These are phyloP conservation scores for Penicillium diatomitis DNA, from an alignment of 495 filamentous ascomycete genomes.

Conservation along the genomic window DNA sequence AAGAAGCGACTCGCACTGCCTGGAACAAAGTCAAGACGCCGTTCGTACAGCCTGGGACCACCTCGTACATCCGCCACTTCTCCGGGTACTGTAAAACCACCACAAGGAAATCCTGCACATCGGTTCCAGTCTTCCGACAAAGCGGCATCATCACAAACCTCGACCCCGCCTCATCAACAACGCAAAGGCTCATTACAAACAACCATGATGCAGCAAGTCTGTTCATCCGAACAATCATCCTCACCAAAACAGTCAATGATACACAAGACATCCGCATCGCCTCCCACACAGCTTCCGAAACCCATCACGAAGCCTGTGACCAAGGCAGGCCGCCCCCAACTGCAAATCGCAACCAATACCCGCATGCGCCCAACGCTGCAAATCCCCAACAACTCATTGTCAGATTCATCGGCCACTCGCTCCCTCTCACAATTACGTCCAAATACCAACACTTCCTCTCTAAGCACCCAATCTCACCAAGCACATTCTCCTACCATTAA, in stretches of 20 bases:
- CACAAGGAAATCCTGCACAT: neutral
- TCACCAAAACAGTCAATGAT: neutral
- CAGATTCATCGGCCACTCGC: neutral
- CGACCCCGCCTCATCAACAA: neutral
- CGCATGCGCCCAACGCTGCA: too few relatives aligned
- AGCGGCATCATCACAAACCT: neutral
- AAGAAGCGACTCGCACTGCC: neutral
- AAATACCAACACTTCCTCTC: conserved; percentile 3
- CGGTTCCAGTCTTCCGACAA: neutral
- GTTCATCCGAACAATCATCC: neutral
- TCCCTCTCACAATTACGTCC: too few relatives aligned
- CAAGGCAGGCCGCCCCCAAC: neutral
- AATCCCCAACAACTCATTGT: neutral
- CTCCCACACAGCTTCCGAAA: neutral
- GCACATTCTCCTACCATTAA: conserved; percentile 5
- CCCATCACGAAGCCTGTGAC: too few relatives aligned
- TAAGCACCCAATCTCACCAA: conserved; percentile 6
- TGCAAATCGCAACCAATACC: conserved; percentile 1
- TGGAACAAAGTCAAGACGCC: neutral
- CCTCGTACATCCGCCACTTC: neutral
- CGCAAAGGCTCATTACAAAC: neutral
- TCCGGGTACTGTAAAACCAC: neutral
- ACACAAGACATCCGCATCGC: neutral
- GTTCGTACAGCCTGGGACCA: neutral
- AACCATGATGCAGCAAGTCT: neutral